Evolutionary conservation across 768 basidiomycete genomes (phyloP), one percentile per base, ranked within the genome.

Genomic region (Holtermannia corniformis): DNA sequence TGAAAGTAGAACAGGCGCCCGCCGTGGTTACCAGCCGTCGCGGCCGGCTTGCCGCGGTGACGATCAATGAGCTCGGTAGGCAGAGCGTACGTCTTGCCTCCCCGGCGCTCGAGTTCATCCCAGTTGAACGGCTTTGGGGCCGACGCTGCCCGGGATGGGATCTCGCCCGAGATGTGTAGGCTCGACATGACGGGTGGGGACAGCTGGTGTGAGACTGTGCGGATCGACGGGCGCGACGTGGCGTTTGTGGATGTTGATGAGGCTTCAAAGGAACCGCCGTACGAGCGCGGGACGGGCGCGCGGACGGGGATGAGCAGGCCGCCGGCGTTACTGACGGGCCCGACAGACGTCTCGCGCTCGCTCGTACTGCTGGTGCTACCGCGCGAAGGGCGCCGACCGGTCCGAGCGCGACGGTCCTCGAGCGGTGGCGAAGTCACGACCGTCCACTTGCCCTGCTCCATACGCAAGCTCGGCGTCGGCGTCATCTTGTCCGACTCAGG

Each of bases 1-100:
- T 58, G 54, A 56, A 67, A 67, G 50, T 65, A 67, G 55, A 67
- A 67, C 43, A 67, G 53, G 14, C 65, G 32, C 7, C 32, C 32
- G 32, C 32, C 32, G 32, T 7, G 10, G 32, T 37, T 7, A 37
- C 32, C 32, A 37, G 32, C 7, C 32, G 32, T 37, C 7, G 32
- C 32, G 10, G 32, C 63, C 22, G 61, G 45, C 44, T 64, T 67
- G 43, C 41, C 58, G 21, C 55, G 37, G 37, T 61, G 55, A 19
- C 59, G 44, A n/a, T n/a, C n/a, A 52, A 61, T 63, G 55, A 63
- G 50, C 25, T 42, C 59, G 26, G 59, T 52, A 1, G 65, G 65
- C 13, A 67, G 27, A 12, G 51, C 56, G 49, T 67, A 67, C 47
- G 60, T 63, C 56, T 56, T 64, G 43, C 60, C 63, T 14, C 65